Evolutionary conservation across 148 eudicot species (phyloP).

Genomic region (Pouteria glomerata): DNA sequence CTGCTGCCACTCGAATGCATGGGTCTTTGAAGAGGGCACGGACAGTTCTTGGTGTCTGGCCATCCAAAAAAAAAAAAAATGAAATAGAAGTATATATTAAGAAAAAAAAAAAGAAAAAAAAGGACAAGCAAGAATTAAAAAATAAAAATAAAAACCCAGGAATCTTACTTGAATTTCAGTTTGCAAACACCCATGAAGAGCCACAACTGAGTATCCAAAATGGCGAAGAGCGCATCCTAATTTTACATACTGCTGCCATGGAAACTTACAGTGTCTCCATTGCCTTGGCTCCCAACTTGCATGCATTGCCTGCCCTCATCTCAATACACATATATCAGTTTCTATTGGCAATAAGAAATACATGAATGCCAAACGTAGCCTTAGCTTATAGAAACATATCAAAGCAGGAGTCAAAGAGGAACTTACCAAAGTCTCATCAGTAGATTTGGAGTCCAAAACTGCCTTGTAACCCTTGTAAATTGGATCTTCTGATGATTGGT

Average conservation of each 20-base stretch:
- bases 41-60: conserved; percentile 67
- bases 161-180: conserved; percentile 75
- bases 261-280: conserved; percentile 49
- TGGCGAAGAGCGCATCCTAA: conserved; percentile 81
- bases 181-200: conserved; percentile 83
- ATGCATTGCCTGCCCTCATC: conserved; percentile 57
- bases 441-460: conserved; percentile 73
- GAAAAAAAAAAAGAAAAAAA: too few relatives aligned
- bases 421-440: conserved; percentile 65
- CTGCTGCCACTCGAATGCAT: conserved; percentile 51
- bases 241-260: conserved; percentile 82
- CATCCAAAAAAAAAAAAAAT: not conserved
- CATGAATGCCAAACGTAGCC: not conserved
- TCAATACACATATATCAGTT: not conserved
- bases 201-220: conserved; percentile 83
- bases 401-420: not conserved
- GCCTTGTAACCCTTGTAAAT: conserved; percentile 57
- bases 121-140: not conserved
- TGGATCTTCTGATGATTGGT: conserved; percentile 53
- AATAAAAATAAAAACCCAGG: not conserved
- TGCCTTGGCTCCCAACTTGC: conserved; percentile 99
- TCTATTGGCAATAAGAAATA: not conserved
- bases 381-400: not conserved
- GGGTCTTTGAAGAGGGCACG: conserved; percentile 78
- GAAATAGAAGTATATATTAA: not conserved